phyloP scores from a whole-genome alignment of 805 yeast species.

The Starmerella etchellsii region DNA sequence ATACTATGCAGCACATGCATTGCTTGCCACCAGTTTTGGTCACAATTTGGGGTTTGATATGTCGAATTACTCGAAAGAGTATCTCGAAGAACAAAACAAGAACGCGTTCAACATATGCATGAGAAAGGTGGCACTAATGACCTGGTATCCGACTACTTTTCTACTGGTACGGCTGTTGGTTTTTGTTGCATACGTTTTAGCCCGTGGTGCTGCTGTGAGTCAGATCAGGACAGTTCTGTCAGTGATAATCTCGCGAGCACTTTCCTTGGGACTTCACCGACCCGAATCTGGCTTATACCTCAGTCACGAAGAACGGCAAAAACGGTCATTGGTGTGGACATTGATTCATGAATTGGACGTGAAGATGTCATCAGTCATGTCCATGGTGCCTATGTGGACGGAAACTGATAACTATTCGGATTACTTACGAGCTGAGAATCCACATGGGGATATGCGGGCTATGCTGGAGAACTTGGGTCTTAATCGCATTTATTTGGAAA shows the following conservation, averaged over 20 bases:
- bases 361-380: conserved; percentile 34
- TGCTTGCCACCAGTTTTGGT: conserved; percentile 1
- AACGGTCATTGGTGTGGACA: conserved; percentile 39
- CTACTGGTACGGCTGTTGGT: conserved; percentile 32
- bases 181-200: conserved; percentile 23
- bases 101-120: conserved; percentile 37
- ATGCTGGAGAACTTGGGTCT: conserved; percentile 7
- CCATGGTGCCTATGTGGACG: conserved; percentile 36
- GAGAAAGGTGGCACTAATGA: conserved; percentile 35
- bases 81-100: conserved; percentile 31
- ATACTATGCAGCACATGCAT: conserved; percentile 5
- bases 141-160: conserved; percentile 9
- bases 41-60: not conserved
- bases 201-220: conserved; percentile 12
- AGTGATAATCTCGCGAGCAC: conserved; percentile 41
- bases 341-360: conserved; percentile 36
- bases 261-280: conserved; percentile 46
- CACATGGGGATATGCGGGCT: conserved; percentile 1
- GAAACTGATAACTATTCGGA: conserved; percentile 8
- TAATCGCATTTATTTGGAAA: conserved; percentile 9
- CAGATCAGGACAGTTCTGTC: conserved; percentile 30
- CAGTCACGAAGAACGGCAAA: conserved; percentile 33
- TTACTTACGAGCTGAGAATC: conserved; percentile 3
- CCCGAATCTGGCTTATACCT: too few species aligned
- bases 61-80: not conserved